Conservation (phyloP, 176 grass and related monocot genomes). For the Eremochloa ophiuroides region DNA sequence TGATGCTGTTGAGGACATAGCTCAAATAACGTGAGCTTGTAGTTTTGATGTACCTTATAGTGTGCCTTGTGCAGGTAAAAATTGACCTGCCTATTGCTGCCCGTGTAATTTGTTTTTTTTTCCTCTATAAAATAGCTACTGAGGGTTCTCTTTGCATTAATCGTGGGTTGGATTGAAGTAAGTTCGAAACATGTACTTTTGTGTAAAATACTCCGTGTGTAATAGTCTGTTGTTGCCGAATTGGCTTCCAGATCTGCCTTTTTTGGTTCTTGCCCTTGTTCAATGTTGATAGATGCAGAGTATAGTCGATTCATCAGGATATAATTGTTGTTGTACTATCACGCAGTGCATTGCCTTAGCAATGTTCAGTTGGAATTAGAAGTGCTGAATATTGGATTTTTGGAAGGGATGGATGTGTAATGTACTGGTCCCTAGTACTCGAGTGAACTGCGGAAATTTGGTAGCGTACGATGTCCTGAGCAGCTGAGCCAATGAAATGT, state of each 20-base stretch:
- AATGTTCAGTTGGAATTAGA: not conserved
- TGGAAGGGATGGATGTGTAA: not conserved
- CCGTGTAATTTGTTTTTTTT: not conserved
- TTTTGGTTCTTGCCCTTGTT: not conserved
- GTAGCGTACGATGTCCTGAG: no score
- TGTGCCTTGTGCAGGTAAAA: constrained; percentile 24
- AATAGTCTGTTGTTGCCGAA: not conserved
- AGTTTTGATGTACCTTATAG: constrained; percentile 14
- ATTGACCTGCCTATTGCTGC: not conserved
- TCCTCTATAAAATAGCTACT: not conserved
- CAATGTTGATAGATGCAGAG: not conserved
- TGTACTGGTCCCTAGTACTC: no score
- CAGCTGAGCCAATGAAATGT: not conserved
- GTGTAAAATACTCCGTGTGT: not conserved
- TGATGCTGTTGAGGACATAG: constrained; percentile 19
- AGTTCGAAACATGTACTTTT: not conserved
- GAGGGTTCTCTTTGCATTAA: not conserved
- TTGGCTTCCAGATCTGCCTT: not conserved
- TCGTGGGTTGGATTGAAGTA: not conserved
- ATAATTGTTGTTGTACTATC: not conserved
- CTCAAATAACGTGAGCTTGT: constrained; percentile 11
- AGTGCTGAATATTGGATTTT: not conserved
- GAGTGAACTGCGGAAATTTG: not conserved
- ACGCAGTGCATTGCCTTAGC: not conserved
- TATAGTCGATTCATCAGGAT: not conserved